Conservation (phyloP, 1,284 basidiomycete genomes). For the Ustilago cynodontis region DNA sequence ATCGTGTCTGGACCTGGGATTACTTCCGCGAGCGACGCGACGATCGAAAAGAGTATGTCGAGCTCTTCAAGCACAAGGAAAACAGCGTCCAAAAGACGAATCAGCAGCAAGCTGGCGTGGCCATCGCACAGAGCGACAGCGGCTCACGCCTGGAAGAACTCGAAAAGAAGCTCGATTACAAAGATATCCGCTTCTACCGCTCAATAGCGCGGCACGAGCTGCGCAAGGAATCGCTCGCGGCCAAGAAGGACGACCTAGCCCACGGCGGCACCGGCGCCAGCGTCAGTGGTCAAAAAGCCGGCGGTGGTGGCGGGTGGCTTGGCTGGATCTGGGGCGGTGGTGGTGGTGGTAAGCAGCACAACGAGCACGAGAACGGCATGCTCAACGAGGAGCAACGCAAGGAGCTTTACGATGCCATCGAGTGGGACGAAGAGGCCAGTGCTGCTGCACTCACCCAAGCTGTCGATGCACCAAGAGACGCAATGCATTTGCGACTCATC, state of each 20-base stretch:
- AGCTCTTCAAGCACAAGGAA: conserved; percentile 84
- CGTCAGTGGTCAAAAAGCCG: conserved; percentile 69
- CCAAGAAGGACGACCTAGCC: conserved; percentile 69
- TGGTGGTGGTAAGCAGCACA: conserved; percentile 38
- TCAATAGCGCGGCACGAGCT: conserved; percentile 92
- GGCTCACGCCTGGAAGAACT: conserved; percentile 75
- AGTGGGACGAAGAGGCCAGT: conserved; percentile 78
- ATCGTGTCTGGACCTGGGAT: conserved; percentile 89
- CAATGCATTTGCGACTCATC: conserved; percentile 82
- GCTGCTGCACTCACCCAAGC: conserved; percentile 50
- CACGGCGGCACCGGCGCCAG: conserved; percentile 70
- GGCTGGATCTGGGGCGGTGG: conserved; percentile 67
- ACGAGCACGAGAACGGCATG: conserved; percentile 71
- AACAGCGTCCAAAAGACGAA: conserved; percentile 54
- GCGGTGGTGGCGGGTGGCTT: conserved; percentile 63
- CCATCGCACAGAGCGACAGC: conserved; percentile 53
- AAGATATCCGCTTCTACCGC: conserved; percentile 97
- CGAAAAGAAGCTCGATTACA: conserved; percentile 88
- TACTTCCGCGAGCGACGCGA: conserved; percentile 90
- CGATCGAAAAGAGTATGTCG: conserved; percentile 84
- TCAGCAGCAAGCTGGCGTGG: conserved; percentile 57
- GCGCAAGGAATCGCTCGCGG: conserved; percentile 78
- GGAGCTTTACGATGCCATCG: conserved; percentile 91
- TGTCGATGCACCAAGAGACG: conserved; percentile 78
- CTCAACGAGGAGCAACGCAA: conserved; percentile 93